Evolutionary conservation across 2,329 filamentous ascomycete species (phyloP), one percentile per base, ranked within the genome.

Genomic region (Ophiosphaerella herpotricha): DNA sequence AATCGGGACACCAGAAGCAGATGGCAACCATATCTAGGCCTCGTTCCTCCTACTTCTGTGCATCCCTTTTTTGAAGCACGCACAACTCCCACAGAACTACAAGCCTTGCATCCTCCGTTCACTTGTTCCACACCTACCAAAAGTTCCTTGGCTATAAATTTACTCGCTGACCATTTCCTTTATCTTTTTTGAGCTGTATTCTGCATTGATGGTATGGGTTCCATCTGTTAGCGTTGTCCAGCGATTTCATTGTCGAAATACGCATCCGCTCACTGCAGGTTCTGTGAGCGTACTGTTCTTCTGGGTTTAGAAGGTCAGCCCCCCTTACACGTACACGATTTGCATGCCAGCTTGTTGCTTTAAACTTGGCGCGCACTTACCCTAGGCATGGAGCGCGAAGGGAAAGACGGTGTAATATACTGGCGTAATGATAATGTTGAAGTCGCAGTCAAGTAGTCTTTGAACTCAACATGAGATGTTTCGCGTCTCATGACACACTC

Each of bases 141-240:
- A 53, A 46, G 35, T 51, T 39, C 39, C 43, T 62, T 37, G 55
- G 56, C 34, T 58, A 43, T 60, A 66, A 55, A 66, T 59, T 63
- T 57, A 40, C 44, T 49, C 42, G 47, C 41, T 50, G 50, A 46
- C 43, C 50, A 50, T 53, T 29, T 54, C 35, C 43, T 42, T 43
- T 24, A 43, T 36, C 47, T 37, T 39, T 54, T 50, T 46, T 54
- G 24, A 41, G 14, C 46, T 39, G 39, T 40, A 37, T 48, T 45
- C 43, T 58, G 39, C 40, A 37, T 58, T 52, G 48, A 45, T 35
- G 37, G 50, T 54, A 41, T 23, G 36, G 41, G 23, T 31, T n/a
- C 33, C 48, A 14, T 43, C 33, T 38, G 42, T 38, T 42, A 33
- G 39, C 29, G 33, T 48, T 23, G 43, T 32, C 29, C 50, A 46